Base-by-base conservation (phyloP, 202 grass and related monocot species). In the Bolboschoenoplectus hybrid region DNA sequence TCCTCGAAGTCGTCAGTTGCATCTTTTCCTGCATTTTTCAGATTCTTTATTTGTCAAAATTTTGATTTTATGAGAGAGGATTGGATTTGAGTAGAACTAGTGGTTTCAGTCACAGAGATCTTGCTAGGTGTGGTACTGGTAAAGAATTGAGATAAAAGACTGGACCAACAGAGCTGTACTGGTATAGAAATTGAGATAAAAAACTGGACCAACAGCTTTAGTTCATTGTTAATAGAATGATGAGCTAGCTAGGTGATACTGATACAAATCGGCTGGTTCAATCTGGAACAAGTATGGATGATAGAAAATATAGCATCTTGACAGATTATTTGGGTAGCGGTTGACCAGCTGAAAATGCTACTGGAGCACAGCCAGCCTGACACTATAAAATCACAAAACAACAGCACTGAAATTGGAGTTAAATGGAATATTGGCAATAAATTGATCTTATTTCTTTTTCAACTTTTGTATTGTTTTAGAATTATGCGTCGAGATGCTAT, bases 21-120 rank as follows among this genome's bases (percentile, higher is more conserved):
- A 80, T 96, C 94, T 85, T 96, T 96, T 67, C 89, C 94, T 96
- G 68, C 92, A 1, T 92, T 70, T 36, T 97, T 81, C 92, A 92
- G 5, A 94, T 14, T 7, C 55, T 85, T 82, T 89, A 92, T 79
- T 94, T 87, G 9, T 92, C 86, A 66, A 73, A 84, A 82, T 90
- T 91, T 57, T 57, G 47, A 53, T 55, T 82, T 68, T 19, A 44
- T 35, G 0, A 11, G 46, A 73, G 63, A 67, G 13, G 51, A 16
- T 86, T 43, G 78, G 68, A 47, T 76, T 52, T 85, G 26, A 26
- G 26, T 51, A 5, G 7, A 11, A 40, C 7, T 3, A 41, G 35
- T 41, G 14, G 52, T 40, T 17, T 56, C 52, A 9, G 1, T 58
- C 5, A 17, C 9, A 34, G 11, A 58, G 4, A 58, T 58, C 51